phyloP scores from a whole-genome alignment of 768 basidiomycete genomes.

The Podaxis sp. region DNA sequence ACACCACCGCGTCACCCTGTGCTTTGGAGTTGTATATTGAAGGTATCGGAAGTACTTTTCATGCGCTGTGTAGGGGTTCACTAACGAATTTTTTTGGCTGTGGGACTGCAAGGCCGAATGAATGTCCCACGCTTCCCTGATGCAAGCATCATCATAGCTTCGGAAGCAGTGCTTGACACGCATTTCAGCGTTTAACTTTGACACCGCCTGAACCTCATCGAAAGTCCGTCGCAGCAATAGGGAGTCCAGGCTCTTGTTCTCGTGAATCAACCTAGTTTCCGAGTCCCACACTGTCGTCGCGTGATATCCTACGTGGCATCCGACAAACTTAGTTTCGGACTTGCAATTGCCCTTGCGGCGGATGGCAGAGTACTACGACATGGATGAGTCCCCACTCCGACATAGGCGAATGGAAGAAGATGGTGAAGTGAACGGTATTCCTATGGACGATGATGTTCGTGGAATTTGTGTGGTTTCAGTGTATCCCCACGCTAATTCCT shows the following conservation, averaged over 20 bases:
- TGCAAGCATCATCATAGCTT: not conserved
- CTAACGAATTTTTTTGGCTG: not conserved
- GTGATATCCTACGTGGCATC: slow-evolving; percentile 6
- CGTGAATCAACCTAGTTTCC: not conserved
- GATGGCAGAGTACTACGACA: slow-evolving; percentile 6
- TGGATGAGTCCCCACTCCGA: slow-evolving; percentile 2
- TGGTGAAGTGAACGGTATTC: not conserved
- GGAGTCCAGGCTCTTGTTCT: not conserved
- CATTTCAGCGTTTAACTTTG: not conserved
- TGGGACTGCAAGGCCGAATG: not conserved
- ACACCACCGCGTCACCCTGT: too few relatives aligned
- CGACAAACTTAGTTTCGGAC: not conserved
- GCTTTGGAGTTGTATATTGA: too few relatives aligned
- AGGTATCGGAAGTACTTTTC: too few relatives aligned
- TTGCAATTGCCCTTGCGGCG: not conserved
- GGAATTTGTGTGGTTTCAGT: not conserved
- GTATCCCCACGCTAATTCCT: too few relatives aligned
- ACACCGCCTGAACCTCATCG: not conserved
- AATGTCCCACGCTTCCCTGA: not conserved
- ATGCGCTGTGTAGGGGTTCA: not conserved
- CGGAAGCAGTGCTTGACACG: not conserved
- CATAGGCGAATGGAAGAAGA: slow-evolving; percentile 11
- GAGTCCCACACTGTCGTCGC: not conserved
- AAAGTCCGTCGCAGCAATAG: not conserved
- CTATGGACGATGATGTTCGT: not conserved